Conservation (phyloP, 805 yeast species). For the Barnettozyma sucrosica region DNA sequence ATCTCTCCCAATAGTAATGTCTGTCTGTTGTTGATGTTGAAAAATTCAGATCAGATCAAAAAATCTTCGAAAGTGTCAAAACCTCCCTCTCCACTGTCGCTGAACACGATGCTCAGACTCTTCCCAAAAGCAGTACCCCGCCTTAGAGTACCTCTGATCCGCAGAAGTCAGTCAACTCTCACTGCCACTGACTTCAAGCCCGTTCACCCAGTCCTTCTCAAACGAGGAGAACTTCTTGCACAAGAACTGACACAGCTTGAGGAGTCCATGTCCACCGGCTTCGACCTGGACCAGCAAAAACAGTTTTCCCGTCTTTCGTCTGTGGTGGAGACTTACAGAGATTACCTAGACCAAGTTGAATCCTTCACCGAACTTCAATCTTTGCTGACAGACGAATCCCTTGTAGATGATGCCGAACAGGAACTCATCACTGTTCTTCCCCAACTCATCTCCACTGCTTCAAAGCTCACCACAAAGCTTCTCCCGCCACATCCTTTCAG, state of each 20-base stretch:
- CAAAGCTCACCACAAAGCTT: slow-evolving; percentile 47
- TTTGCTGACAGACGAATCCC: slow-evolving; percentile 40
- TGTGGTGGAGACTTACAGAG: slow-evolving; percentile 36
- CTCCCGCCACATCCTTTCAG: slow-evolving; percentile 74
- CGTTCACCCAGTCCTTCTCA: slow-evolving; percentile 46
- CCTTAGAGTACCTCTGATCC: not conserved
- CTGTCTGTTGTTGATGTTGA: not conserved
- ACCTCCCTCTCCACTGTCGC: not conserved
- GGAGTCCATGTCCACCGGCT: slow-evolving; percentile 33
- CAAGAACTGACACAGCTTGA: slow-evolving; percentile 39
- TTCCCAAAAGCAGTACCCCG: not conserved
- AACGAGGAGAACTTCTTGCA: slow-evolving; percentile 39
- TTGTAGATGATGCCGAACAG: slow-evolving; percentile 51
- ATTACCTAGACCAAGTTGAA: slow-evolving; percentile 29
- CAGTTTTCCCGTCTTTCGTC: slow-evolving; percentile 40
- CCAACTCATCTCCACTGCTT: slow-evolving; percentile 35
- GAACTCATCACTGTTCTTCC: slow-evolving; percentile 51
- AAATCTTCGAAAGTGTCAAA: not conserved
- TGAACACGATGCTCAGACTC: not conserved
- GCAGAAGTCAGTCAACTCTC: not conserved
- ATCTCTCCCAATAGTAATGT: not conserved
- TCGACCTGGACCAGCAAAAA: slow-evolving; percentile 44
- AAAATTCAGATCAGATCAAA: not conserved
- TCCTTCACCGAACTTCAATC: slow-evolving; percentile 36
- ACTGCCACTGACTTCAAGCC: slow-evolving; percentile 17